phyloP scores from a whole-genome alignment of 768 basidiomycete genomes.

The Rhizopogon vulgaris region DNA sequence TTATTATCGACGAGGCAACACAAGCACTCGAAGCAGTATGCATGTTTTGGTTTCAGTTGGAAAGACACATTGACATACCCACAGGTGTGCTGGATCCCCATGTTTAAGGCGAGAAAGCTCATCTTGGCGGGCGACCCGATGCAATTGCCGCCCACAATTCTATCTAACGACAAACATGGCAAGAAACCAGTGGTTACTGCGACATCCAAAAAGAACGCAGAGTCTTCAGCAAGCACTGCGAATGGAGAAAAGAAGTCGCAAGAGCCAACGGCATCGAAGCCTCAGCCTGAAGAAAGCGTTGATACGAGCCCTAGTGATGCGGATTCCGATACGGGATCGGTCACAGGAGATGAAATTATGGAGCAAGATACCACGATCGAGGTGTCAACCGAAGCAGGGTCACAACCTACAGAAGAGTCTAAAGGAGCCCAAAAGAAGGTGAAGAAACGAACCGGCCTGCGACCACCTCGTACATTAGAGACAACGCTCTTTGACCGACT shows the following conservation, averaged over 20 bases:
- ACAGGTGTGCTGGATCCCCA: constrained; percentile 80
- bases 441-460: constrained; percentile 24
- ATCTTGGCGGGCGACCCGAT: constrained; percentile 93
- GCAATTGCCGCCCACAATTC: constrained; percentile 91
- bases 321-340: constrained; percentile 13
- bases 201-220: neutral
- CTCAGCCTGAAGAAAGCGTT: constrained; percentile 2
- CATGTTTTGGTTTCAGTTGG: neutral
- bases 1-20: constrained; percentile 96
- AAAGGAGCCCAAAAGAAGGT: constrained; percentile 8
- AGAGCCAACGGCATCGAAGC: neutral
- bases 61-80: neutral
- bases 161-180: constrained; percentile 51
- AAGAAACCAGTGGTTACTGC: constrained; percentile 22
- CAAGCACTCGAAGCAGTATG: constrained; percentile 89
- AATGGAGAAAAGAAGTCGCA: constrained; percentile 2
- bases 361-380: constrained; percentile 12
- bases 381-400: neutral
- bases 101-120: constrained; percentile 85
- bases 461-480: constrained; percentile 70
- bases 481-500: constrained; percentile 90
- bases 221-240: neutral
- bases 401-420: neutral
- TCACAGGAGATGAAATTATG: constrained; percentile 15
- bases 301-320: neutral